Evolutionary conservation across 129 eudicot genomes (phyloP).

Genomic region (Cynara cardunculus): DNA sequence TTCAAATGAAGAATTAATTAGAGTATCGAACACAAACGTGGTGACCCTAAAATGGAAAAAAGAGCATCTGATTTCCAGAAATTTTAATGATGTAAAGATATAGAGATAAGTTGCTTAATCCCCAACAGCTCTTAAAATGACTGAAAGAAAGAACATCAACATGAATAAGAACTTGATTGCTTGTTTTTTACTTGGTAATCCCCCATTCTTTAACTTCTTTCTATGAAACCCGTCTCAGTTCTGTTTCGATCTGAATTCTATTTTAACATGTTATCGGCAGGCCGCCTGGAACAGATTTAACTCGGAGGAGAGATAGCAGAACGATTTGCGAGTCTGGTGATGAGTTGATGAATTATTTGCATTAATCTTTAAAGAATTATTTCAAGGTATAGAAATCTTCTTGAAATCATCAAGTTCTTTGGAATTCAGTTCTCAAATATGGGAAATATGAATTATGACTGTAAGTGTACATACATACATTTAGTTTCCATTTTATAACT

Average conservation of each 20-base stretch:
- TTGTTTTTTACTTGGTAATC: not conserved
- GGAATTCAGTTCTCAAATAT: slow-evolving; percentile 18
- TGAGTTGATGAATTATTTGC: slow-evolving; percentile 7
- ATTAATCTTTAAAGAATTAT: not conserved
- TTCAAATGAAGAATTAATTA: no score
- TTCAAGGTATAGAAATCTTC: slow-evolving; percentile 12
- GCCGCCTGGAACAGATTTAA: slow-evolving; percentile 91
- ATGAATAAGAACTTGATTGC: not conserved
- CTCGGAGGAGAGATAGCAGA: slow-evolving; percentile 63
- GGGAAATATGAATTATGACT: slow-evolving; percentile 21
- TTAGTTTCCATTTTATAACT: slow-evolving; percentile 4
- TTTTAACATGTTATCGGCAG: slow-evolving; percentile 28
- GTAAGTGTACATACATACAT: slow-evolving; percentile 26
- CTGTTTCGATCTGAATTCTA: not conserved
- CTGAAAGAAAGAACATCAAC: not conserved
- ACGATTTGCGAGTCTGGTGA: not conserved
- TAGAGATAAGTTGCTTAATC: not conserved
- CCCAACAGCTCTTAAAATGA: no score
- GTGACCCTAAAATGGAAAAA: not conserved
- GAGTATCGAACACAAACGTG: not conserved
- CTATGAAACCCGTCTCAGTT: not conserved
- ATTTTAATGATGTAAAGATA: not conserved
- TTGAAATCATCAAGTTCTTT: not conserved
- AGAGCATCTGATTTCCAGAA: not conserved
- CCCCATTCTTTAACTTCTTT: not conserved